These are phyloP conservation scores for Fusarium succisae DNA, from an alignment of 2,329 filamentous ascomycete genomes.

Conservation along the genomic window DNA sequence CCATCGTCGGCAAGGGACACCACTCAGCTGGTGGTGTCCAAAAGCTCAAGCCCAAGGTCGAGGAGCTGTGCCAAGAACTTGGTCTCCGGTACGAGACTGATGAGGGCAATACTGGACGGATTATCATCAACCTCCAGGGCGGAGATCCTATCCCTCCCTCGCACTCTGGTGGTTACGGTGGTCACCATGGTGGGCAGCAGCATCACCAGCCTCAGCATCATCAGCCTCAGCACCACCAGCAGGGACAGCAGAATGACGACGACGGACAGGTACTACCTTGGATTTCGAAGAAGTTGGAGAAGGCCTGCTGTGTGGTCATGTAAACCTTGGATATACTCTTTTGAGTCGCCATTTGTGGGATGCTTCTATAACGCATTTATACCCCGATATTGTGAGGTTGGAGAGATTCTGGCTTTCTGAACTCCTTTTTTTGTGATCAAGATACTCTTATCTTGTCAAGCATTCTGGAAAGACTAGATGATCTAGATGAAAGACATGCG, in stretches of 20 bases:
- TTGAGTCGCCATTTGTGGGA: not conserved
- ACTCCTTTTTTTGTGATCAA: not conserved
- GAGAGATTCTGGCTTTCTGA: conserved; percentile 1
- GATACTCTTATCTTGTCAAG: not conserved
- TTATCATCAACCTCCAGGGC: conserved; percentile 87
- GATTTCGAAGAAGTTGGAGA: conserved; percentile 71
- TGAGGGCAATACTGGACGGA: conserved; percentile 88
- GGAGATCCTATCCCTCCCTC: conserved; percentile 67
- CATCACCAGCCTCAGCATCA: conserved; percentile 58
- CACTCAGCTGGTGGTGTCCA: conserved; percentile 85
- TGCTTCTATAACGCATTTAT: conserved; percentile 10
- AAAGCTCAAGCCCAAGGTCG: conserved; percentile 95
- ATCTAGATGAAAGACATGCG: conserved; percentile 14
- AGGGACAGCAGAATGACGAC: conserved; percentile 60
- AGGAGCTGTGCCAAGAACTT: conserved; percentile 84
- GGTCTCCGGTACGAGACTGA: conserved; percentile 87
- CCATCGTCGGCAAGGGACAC: conserved; percentile 96
- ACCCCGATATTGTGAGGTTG: conserved; percentile 2
- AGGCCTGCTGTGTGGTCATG: conserved; percentile 80
- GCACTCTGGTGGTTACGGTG: conserved; percentile 48
- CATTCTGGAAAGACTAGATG: conserved; percentile 4
- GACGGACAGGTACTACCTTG: conserved; percentile 67
- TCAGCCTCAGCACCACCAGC: conserved; percentile 55
- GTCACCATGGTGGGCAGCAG: conserved; percentile 53
- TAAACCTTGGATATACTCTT: conserved; percentile 49